Conservation (phyloP, 2,329 filamentous ascomycete genomes). For the Penicillium frequentans region DNA sequence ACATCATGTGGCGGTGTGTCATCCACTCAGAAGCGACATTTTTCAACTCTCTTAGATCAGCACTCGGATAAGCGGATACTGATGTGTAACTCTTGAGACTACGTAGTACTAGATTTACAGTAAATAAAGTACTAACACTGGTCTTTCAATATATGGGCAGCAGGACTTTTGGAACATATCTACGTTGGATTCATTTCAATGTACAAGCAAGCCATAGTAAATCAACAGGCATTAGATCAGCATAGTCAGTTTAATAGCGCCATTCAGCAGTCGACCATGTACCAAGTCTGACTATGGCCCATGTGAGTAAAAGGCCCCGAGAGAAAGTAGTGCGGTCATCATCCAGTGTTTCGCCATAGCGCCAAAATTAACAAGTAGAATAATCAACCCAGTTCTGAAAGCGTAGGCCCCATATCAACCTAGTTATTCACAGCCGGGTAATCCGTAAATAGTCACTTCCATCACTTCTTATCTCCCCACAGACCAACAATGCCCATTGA, state of each 20-base stretch:
- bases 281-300: background rate
- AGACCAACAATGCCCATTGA: conserved; percentile 50
- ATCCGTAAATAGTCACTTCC: background rate
- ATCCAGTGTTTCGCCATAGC: conserved; percentile 7
- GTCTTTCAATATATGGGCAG: background rate
- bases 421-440: background rate
- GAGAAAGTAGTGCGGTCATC: background rate
- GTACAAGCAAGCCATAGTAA: background rate
- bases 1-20: background rate
- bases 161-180: background rate
- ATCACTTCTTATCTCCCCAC: conserved; percentile 44
- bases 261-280: background rate
- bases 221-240: background rate
- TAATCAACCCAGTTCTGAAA: background rate
- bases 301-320: background rate
- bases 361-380: background rate
- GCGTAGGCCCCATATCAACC: background rate
- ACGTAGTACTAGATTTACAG: background rate
- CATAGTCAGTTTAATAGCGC: background rate
- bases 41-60: background rate
- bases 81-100: background rate
- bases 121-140: background rate
- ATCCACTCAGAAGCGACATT: background rate
- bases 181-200: background rate
- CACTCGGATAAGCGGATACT: background rate